These are phyloP conservation scores for Scutellaria minor DNA, from an alignment of 257 asterid genomes.

Conservation along the genomic window DNA sequence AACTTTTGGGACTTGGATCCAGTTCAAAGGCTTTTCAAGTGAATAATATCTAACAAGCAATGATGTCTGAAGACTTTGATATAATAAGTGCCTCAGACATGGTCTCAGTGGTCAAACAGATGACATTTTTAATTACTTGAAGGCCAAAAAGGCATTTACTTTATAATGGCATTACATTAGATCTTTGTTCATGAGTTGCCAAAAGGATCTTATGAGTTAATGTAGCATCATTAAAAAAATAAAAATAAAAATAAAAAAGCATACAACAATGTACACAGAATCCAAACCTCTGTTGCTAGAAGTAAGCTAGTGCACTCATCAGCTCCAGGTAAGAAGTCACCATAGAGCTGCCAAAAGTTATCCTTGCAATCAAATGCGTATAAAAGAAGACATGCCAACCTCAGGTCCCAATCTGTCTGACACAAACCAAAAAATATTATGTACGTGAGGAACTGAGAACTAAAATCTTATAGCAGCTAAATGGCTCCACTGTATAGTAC, in stretches of 20 bases:
- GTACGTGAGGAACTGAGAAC: slow-evolving; percentile 34
- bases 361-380: slow-evolving; percentile 92
- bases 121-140: not conserved
- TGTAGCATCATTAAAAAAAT: not conserved
- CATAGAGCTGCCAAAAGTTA: slow-evolving; percentile 94
- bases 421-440: slow-evolving; percentile 37
- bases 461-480: slow-evolving; percentile 21
- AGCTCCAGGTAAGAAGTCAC: slow-evolving; percentile 88
- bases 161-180: slow-evolving; percentile 10
- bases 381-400: slow-evolving; percentile 90
- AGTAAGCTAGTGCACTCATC: slow-evolving; percentile 93
- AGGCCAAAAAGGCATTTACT: not conserved
- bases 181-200: not conserved
- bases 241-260: not conserved
- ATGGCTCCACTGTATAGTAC: not conserved
- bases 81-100: slow-evolving; percentile 1
- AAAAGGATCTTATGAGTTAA: slow-evolving; percentile 15
- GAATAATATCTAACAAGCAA: slow-evolving; percentile 3
- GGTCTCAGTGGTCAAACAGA: slow-evolving; percentile 17
- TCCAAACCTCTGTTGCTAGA: slow-evolving; percentile 92
- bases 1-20: not conserved
- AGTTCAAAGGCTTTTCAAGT: slow-evolving; percentile 17
- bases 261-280: slow-evolving; percentile 20
- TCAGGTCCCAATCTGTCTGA: slow-evolving; percentile 98
- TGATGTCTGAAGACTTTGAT: slow-evolving; percentile 11